Evolutionary conservation across 176 grass and related monocot species (phyloP).

Genomic region (Paspalum vaginatum): DNA sequence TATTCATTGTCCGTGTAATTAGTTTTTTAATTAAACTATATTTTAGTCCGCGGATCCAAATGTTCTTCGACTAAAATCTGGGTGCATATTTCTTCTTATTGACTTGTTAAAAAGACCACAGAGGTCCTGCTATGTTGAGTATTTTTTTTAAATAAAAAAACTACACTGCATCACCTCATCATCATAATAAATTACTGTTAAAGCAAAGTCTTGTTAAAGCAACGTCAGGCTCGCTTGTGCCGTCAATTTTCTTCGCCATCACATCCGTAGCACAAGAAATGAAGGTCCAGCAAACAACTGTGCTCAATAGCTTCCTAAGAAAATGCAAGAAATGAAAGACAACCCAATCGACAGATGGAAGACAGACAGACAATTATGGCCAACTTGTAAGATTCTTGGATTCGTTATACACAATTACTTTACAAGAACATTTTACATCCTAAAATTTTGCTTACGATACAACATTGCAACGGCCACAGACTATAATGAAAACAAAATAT

Average conservation of each 20-base stretch:
- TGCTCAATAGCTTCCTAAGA: neutral
- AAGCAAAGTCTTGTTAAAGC: no score
- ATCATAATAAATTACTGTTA: no score
- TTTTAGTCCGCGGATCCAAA: no score
- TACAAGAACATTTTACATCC: constrained; percentile 55
- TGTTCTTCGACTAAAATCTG: no score
- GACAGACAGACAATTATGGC: constrained; percentile 23
- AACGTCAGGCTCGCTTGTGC: no score
- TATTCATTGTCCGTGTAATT: no score
- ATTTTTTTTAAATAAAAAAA: no score
- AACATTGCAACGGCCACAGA: constrained; percentile 31
- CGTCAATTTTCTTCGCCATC: neutral
- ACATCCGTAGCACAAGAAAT: neutral
- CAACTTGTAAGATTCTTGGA: constrained; percentile 43
- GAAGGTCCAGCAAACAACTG: neutral
- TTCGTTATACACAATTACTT: constrained; percentile 61
- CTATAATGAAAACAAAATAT: constrained; percentile 41
- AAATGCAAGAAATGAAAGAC: neutral
- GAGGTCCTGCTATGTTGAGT: no score
- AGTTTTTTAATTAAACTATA: no score
- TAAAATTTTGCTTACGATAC: constrained; percentile 33
- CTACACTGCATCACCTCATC: no score
- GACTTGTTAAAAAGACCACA: no score
- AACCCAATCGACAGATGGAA: neutral
- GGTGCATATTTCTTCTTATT: no score